Evolutionary conservation across 495 filamentous ascomycete genomes (phyloP).

Genomic region (Ramalina peruviana): DNA sequence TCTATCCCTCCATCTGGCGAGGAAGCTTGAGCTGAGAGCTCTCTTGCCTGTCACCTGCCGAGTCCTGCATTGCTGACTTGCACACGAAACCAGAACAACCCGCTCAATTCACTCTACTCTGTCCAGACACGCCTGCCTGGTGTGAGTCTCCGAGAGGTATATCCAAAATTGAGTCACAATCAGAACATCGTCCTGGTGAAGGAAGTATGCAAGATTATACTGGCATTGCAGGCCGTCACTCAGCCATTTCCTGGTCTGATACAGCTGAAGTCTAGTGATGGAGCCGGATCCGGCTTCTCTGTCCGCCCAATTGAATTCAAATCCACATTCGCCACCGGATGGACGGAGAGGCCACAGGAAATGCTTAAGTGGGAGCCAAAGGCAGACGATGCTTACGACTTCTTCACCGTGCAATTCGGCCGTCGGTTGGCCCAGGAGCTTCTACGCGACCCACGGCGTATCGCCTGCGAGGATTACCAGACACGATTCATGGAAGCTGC

Average conservation of each 20-base stretch:
- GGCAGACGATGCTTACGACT: neutral
- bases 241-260: neutral
- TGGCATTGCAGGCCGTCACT: neutral
- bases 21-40: too few species aligned
- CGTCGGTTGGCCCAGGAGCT: neutral
- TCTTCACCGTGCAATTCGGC: constrained; percentile 4
- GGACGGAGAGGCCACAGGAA: neutral
- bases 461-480: neutral
- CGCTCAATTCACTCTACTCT: neutral
- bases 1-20: too few species aligned
- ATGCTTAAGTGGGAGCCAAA: neutral
- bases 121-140: neutral
- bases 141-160: neutral
- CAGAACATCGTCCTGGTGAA: neutral
- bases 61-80: too few species aligned
- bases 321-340: neutral
- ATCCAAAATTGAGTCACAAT: neutral
- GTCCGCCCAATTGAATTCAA: constrained; percentile 1
- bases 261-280: neutral
- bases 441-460: neutral
- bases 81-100: neutral
- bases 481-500: neutral
- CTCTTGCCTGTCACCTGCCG: too few species aligned
- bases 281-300: neutral
- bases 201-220: neutral